Evolutionary conservation across 2,329 filamentous ascomycete genomes (phyloP).

Genomic region (Hansfordia pulvinata): DNA sequence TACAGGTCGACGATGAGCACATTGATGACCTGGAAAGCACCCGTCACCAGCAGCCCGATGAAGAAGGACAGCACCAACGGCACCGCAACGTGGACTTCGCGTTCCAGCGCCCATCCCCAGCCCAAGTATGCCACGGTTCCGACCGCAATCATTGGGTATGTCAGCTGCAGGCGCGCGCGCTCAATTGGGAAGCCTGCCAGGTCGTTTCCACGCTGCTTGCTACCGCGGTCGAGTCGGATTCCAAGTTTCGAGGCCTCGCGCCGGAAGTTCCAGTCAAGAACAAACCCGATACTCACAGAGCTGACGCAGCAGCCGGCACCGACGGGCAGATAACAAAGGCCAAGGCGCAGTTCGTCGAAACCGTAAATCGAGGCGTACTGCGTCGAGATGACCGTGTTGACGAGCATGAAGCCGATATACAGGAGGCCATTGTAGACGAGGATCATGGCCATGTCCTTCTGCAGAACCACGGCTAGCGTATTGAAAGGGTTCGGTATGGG

Average conservation of each 20-base stretch:
- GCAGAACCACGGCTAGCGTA: slow-evolving; percentile 35
- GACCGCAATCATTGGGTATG: slow-evolving; percentile 38
- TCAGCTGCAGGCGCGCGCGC: slow-evolving; percentile 36
- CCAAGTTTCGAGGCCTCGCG: slow-evolving; percentile 49
- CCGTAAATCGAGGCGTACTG: slow-evolving; percentile 36
- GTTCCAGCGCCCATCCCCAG: slow-evolving; percentile 44
- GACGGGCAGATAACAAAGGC: slow-evolving; percentile 41
- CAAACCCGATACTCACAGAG: slow-evolving; percentile 39
- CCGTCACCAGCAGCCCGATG: slow-evolving; percentile 43
- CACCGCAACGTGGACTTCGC: slow-evolving; percentile 34
- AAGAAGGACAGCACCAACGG: slow-evolving; percentile 43
- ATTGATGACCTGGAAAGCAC: slow-evolving; percentile 49
- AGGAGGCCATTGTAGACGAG: slow-evolving; percentile 37
- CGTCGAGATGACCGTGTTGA: slow-evolving; percentile 37
- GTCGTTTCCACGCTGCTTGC: slow-evolving; percentile 38
- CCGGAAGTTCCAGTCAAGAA: slow-evolving; percentile 56
- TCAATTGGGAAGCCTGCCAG: slow-evolving; percentile 40
- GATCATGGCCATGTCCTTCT: slow-evolving; percentile 43
- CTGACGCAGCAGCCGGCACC: slow-evolving; percentile 34
- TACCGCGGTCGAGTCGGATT: slow-evolving; percentile 45
- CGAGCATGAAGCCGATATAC: slow-evolving; percentile 41
- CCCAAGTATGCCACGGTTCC: slow-evolving; percentile 37
- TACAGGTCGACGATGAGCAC: slow-evolving; percentile 51
- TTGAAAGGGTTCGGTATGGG: slow-evolving; percentile 43
- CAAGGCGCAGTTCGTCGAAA: slow-evolving; percentile 35